Conservation (phyloP, 2,329 filamentous ascomycete species). For the Aureobasidium namibiae region DNA sequence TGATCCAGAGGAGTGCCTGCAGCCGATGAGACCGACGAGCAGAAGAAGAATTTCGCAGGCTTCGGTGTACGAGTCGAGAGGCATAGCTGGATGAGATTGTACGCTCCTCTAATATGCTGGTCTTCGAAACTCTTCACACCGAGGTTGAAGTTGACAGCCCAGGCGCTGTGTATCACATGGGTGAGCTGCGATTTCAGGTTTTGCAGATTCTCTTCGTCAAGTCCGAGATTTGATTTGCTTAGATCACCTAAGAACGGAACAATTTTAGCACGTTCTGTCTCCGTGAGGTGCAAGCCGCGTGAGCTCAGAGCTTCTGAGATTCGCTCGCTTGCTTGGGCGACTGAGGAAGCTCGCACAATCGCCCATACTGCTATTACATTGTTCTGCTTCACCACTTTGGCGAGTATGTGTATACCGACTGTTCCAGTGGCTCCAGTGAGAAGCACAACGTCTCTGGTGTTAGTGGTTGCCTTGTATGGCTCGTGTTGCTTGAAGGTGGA, state of each 20-base stretch:
- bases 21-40: constrained; percentile 42
- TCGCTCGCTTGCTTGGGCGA: constrained; percentile 27
- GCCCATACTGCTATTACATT: constrained; percentile 39
- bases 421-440: constrained; percentile 60
- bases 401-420: constrained; percentile 51
- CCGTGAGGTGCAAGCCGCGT: constrained; percentile 29
- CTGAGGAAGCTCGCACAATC: constrained; percentile 40
- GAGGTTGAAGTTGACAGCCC: constrained; percentile 51
- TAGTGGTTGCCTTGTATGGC: constrained; percentile 10
- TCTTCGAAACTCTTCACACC: constrained; percentile 42
- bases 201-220: constrained; percentile 23
- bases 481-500: constrained; percentile 28
- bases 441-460: constrained; percentile 26
- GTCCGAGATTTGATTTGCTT: constrained; percentile 33
- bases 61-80: constrained; percentile 23
- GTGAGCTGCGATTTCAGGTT: constrained; percentile 29
- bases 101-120: constrained; percentile 37
- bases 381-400: constrained; percentile 24
- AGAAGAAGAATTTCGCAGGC: constrained; percentile 38
- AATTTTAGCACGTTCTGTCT: constrained; percentile 27
- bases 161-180: constrained; percentile 44
- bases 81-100: constrained; percentile 36
- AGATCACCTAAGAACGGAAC: constrained; percentile 34
- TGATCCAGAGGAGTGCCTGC: constrained; percentile 10
- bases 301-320: constrained; percentile 28